A percentile compares a stretch with the other conserved stretches of the same genome.
Conservation (phyloP, 345 rosid genomes). For the Eucalyptus viminalis region DNA sequence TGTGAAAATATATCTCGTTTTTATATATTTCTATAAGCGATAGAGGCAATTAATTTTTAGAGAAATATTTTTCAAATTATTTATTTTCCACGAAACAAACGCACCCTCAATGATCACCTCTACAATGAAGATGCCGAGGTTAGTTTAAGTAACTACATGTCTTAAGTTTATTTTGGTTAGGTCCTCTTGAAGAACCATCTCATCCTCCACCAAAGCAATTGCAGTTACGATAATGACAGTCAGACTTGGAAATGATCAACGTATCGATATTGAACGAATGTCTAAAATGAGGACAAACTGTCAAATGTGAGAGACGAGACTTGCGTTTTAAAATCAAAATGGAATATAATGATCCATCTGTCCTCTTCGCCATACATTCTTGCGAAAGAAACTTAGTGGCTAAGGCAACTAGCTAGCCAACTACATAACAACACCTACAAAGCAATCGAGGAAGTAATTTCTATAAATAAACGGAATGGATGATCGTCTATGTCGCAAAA, state of each 20-base stretch:
- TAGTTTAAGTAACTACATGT: neutral
- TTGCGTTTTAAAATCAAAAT: neutral
- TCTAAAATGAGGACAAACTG: neutral
- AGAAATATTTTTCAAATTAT: no score
- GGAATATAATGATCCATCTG: neutral
- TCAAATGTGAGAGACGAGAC: neutral
- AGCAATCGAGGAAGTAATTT: neutral
- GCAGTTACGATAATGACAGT: neutral
- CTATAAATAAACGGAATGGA: neutral
- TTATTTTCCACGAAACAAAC: rapidly evolving
- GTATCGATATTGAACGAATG: neutral
- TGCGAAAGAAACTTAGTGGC: neutral
- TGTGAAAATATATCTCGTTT: no score
- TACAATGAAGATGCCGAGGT: neutral
- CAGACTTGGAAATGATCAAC: neutral
- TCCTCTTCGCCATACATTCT: neutral
- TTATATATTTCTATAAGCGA: rapidly evolving
- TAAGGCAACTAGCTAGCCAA: neutral
- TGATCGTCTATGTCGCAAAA: neutral
- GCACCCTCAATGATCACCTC: neutral
- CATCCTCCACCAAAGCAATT: neutral
- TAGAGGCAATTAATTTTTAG: no score
- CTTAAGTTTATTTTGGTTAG: neutral
- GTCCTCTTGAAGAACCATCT: neutral
- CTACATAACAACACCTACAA: neutral